A percentile compares a stretch with the other conserved stretches of the same genome.
phyloP scores from a whole-genome alignment of 1,284 basidiomycete species.

The Moesziomyces sp. region DNA sequence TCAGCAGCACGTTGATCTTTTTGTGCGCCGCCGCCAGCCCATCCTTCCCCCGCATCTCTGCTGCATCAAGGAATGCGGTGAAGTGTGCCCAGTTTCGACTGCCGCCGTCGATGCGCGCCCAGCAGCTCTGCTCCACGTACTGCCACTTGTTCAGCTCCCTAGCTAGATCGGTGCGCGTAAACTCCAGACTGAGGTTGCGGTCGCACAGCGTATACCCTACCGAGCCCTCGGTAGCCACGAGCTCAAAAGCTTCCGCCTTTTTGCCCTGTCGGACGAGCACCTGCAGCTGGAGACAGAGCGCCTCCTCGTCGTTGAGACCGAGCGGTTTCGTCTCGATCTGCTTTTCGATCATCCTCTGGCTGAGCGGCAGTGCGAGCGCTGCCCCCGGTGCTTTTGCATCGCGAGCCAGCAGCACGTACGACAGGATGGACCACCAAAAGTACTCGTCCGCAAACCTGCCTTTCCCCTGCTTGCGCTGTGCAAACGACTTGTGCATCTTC shows the following conservation, averaged over 20 bases:
- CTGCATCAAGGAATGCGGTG: conserved; percentile 24
- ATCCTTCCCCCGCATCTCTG: conserved; percentile 31
- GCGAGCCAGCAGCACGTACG: conserved; percentile 75
- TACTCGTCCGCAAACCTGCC: conserved; percentile 82
- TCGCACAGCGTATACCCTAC: conserved; percentile 76
- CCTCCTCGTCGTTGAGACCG: conserved; percentile 77
- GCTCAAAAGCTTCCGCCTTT: conserved; percentile 72
- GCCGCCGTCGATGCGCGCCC: conserved; percentile 61
- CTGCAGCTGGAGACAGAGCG: conserved; percentile 78
- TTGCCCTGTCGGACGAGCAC: conserved; percentile 76
- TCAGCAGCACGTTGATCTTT: conserved; percentile 23
- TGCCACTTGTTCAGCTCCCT: conserved; percentile 48
- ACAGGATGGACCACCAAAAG: conserved; percentile 83
- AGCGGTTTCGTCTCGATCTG: conserved; percentile 79
- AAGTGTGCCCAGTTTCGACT: conserved; percentile 44
- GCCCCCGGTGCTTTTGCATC: conserved; percentile 41
- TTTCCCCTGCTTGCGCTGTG: conserved; percentile 78
- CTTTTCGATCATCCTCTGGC: conserved; percentile 73
- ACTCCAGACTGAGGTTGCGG: conserved; percentile 78
- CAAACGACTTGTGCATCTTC: conserved; percentile 44
- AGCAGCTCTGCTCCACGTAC: conserved; percentile 78
- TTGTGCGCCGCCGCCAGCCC: conserved; percentile 29
- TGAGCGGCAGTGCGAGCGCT: conserved; percentile 77
- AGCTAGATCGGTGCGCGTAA: conserved; percentile 59
- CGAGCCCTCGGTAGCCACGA: conserved; percentile 72